phyloP scores from a whole-genome alignment of 768 basidiomycete species.

The Mycena sanguinolenta region DNA sequence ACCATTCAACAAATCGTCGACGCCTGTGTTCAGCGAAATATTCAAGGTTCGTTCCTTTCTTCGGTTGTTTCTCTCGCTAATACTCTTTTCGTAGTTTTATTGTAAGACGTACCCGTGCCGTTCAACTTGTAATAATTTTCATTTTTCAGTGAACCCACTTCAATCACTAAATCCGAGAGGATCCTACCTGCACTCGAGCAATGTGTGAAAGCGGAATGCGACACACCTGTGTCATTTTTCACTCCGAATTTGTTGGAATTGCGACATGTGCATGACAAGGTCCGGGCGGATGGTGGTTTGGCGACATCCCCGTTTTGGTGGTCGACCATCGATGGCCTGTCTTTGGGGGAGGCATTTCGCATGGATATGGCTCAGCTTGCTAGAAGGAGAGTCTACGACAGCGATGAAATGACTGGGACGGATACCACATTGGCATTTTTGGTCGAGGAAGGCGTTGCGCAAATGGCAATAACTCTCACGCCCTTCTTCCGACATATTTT shows the following conservation, averaged over 20 bases:
- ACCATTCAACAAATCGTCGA: slow-evolving; percentile 65
- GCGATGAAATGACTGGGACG: slow-evolving; percentile 44
- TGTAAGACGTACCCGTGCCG: slow-evolving; percentile 60
- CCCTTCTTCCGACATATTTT: slow-evolving; percentile 89
- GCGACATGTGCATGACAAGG: slow-evolving; percentile 63
- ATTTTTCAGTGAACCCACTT: slow-evolving; percentile 87
- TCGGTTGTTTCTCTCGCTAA: slow-evolving; percentile 7
- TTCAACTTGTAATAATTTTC: background rate
- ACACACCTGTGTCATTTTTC: slow-evolving; percentile 73
- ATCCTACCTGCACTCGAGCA: slow-evolving; percentile 75
- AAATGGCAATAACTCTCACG: slow-evolving; percentile 85
- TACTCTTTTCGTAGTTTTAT: slow-evolving; percentile 68
- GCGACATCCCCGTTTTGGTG: slow-evolving; percentile 74
- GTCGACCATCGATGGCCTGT: slow-evolving; percentile 71
- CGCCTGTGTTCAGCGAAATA: slow-evolving; percentile 60
- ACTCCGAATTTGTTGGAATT: slow-evolving; percentile 93
- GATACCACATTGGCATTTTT: slow-evolving; percentile 68
- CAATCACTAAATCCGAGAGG: slow-evolving; percentile 79
- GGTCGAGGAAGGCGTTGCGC: slow-evolving; percentile 76
- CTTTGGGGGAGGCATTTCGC: slow-evolving; percentile 77
- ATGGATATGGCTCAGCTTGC: slow-evolving; percentile 74
- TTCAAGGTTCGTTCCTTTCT: slow-evolving; percentile 64
- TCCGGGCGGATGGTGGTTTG: slow-evolving; percentile 48
- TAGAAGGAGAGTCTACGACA: slow-evolving; percentile 57
- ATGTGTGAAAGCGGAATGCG: slow-evolving; percentile 44